Conservation (phyloP, 139 green algal species). For the Mesotaenium endlicherianum region DNA sequence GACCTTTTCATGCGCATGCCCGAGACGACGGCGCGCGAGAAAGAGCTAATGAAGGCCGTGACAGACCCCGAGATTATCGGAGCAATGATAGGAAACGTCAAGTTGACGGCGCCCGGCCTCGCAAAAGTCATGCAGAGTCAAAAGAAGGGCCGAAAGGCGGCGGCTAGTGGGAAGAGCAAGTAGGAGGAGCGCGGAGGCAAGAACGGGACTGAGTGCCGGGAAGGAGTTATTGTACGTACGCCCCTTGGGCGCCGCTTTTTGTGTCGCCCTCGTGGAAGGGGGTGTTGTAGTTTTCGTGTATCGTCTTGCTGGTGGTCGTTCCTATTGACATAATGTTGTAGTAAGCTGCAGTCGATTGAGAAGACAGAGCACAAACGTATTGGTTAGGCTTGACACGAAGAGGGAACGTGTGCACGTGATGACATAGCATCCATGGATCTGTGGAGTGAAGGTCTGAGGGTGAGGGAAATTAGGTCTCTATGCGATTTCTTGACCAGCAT, state of each 20-base stretch:
- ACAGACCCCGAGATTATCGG: conserved; percentile 81
- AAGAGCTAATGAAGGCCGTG: conserved; percentile 69
- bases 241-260: not conserved
- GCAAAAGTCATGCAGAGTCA: conserved; percentile 70
- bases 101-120: conserved; percentile 80
- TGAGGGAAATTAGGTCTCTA: no score
- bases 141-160: conserved; percentile 60
- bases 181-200: not conserved
- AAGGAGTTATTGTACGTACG: not conserved
- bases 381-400: no score
- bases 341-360: not conserved
- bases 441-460: no score
- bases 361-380: no score
- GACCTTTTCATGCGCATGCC: conserved; percentile 61
- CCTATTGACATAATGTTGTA: not conserved
- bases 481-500: no score
- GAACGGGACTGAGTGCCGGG: not conserved
- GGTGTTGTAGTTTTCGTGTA: not conserved
- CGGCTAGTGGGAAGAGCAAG: not conserved
- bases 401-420: no score
- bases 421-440: no score
- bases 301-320: not conserved
- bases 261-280: not conserved
- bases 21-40: conserved; percentile 51
- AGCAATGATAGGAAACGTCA: conserved; percentile 80